phyloP scores from a whole-genome alignment of 768 basidiomycete genomes.

The Termitomyces sp. region DNA sequence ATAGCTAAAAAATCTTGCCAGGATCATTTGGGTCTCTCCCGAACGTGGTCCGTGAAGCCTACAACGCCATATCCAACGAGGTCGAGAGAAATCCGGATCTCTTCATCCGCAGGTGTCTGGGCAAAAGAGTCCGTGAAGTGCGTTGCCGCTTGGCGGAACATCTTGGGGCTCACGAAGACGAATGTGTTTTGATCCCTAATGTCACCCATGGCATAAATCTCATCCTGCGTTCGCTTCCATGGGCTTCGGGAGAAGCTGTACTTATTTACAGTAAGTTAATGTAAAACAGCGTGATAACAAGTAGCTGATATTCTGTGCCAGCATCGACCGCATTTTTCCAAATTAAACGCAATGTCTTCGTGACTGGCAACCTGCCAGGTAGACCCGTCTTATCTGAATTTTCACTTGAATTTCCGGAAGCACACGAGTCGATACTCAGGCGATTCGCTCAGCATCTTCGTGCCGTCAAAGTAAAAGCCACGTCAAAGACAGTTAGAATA shows the following conservation, averaged over 20 bases:
- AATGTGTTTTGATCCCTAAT: conserved; percentile 59
- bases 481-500: conserved; percentile 10
- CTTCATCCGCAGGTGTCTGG: conserved; percentile 40
- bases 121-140: conserved; percentile 24
- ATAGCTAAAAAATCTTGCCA: conserved; percentile 15
- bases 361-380: neutral
- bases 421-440: neutral
- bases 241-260: conserved; percentile 55
- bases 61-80: conserved; percentile 33
- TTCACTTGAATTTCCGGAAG: neutral
- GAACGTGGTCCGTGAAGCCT: conserved; percentile 43
- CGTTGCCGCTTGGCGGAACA: conserved; percentile 49
- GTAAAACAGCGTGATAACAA: neutral
- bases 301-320: neutral
- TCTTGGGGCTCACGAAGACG: conserved; percentile 46
- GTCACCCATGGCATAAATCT: conserved; percentile 65
- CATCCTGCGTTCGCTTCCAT: conserved; percentile 62
- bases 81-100: conserved; percentile 56
- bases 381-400: neutral
- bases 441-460: neutral
- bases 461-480: neutral
- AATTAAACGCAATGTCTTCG: neutral
- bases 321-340: conserved; percentile 1
- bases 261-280: neutral
- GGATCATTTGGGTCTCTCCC: conserved; percentile 61